Evolutionary conservation across 164 flowering plant species (phyloP).

Genomic region (Chloranthus sessilifolius): DNA sequence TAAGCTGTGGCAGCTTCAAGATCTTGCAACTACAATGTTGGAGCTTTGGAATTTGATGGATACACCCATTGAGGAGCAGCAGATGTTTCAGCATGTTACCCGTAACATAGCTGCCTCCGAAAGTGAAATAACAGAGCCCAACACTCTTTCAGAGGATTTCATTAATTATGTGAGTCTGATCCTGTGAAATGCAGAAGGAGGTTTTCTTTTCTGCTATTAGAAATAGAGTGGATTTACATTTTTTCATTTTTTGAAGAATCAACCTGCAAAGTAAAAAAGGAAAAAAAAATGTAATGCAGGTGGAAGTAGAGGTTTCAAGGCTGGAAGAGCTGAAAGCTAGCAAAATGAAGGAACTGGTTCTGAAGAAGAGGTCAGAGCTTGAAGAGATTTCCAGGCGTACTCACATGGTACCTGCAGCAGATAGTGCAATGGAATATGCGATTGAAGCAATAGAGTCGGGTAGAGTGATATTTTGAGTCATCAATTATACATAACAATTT

Average conservation of each 20-base stretch:
- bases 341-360: slow-evolving; percentile 92
- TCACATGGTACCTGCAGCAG: slow-evolving; percentile 60
- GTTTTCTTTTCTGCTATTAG: too few species aligned
- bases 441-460: slow-evolving; percentile 81
- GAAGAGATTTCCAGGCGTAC: slow-evolving; percentile 74
- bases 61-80: slow-evolving; percentile 75
- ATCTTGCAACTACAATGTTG: slow-evolving; percentile 58
- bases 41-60: slow-evolving; percentile 92
- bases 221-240: too few species aligned
- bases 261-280: background rate
- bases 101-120: slow-evolving; percentile 65
- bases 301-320: slow-evolving; percentile 75
- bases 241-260: background rate
- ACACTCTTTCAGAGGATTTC: slow-evolving; percentile 45
- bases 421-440: slow-evolving; percentile 41
- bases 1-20: slow-evolving; percentile 50
- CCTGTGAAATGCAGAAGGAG: background rate
- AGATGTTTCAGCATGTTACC: slow-evolving; percentile 63
- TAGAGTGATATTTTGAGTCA: slow-evolving; percentile 14
- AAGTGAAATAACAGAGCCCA: slow-evolving; percentile 59
- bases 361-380: slow-evolving; percentile 76
- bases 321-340: slow-evolving; percentile 80
- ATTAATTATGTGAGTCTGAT: slow-evolving; percentile 52
- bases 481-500: too few species aligned
- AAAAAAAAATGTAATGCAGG: slow-evolving; percentile 37